Percentiles rank a stretch among this genome's conserved stretches.
These are phyloP conservation scores for Styphnolobium japonicum DNA, from an alignment of 306 rosid species.

Conservation along the genomic window DNA sequence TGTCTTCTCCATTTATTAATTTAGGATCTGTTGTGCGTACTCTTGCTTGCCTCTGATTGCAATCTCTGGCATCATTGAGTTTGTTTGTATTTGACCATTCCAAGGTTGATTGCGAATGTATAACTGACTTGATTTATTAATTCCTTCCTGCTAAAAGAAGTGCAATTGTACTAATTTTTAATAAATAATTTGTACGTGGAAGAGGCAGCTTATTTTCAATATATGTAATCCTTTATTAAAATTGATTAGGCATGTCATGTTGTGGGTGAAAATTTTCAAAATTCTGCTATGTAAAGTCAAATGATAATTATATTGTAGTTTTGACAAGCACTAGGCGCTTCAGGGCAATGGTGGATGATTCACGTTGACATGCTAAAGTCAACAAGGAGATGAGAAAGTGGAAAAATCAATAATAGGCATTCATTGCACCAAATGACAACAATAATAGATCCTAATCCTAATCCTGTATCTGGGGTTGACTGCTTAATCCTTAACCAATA, in stretches of 20 bases:
- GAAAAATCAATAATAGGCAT: neutral
- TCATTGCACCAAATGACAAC: neutral
- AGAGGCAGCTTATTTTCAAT: too few species aligned
- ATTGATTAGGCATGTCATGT: neutral
- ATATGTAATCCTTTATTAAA: neutral
- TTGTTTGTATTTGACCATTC: neutral
- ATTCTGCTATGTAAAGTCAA: neutral
- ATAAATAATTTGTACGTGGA: neutral
- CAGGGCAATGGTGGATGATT: neutral
- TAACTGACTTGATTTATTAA: neutral
- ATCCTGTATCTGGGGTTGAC: neutral
- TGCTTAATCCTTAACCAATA: too few species aligned
- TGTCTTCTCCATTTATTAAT: neutral
- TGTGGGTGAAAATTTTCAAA: neutral
- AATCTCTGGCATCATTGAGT: neutral
- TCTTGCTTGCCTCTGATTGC: neutral
- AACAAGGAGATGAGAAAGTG: neutral
- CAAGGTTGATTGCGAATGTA: neutral
- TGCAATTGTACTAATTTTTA: neutral
- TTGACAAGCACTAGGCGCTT: neutral
- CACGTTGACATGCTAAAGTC: neutral
- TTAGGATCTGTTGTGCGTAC: neutral
- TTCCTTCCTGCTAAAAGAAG: neutral
- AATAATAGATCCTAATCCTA: neutral
- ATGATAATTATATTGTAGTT: neutral